These are phyloP conservation scores for Fonsecaea nubica DNA, from an alignment of 2,329 filamentous ascomycete species.

Conservation along the genomic window DNA sequence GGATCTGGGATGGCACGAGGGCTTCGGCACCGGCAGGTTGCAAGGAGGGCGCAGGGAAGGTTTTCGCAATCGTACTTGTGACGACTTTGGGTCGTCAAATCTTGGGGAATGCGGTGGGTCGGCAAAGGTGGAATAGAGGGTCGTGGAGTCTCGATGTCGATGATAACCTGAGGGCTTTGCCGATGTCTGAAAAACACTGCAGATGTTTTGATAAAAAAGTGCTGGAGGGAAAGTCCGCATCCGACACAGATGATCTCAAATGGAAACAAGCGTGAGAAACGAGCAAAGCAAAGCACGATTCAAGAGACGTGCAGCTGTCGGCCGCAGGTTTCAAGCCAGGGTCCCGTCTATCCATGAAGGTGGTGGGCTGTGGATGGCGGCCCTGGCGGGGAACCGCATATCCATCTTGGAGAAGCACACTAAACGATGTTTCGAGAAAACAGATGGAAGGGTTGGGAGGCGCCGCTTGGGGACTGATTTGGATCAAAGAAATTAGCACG, in stretches of 20 bases:
- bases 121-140: not conserved
- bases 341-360: slow-evolving; percentile 1
- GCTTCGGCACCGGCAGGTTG: slow-evolving; percentile 1
- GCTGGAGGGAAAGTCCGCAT: not conserved
- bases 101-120: slow-evolving; percentile 6
- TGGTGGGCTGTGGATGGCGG: slow-evolving; percentile 1
- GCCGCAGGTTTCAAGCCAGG: slow-evolving; percentile 1
- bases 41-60: slow-evolving; percentile 2
- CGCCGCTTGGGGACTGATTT: not conserved
- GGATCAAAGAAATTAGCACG: not conserved
- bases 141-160: not conserved
- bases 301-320: slow-evolving; percentile 3
- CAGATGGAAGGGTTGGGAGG: not conserved
- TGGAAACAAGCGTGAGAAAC: not conserved
- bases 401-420: slow-evolving; percentile 2
- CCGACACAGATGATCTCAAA: not conserved
- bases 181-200: not conserved
- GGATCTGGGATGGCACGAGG: not conserved
- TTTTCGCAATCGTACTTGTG: not conserved
- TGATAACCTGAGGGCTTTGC: not conserved
- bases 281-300: not conserved
- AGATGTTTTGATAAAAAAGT: not conserved
- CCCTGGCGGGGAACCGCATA: slow-evolving; percentile 7
- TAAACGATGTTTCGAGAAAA: slow-evolving; percentile 6
- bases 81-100: slow-evolving; percentile 1